A percentile compares a stretch with the other conserved stretches of the same genome.
These are phyloP conservation scores for Suillus subluteus DNA, from an alignment of 768 basidiomycete species.

Conservation along the genomic window DNA sequence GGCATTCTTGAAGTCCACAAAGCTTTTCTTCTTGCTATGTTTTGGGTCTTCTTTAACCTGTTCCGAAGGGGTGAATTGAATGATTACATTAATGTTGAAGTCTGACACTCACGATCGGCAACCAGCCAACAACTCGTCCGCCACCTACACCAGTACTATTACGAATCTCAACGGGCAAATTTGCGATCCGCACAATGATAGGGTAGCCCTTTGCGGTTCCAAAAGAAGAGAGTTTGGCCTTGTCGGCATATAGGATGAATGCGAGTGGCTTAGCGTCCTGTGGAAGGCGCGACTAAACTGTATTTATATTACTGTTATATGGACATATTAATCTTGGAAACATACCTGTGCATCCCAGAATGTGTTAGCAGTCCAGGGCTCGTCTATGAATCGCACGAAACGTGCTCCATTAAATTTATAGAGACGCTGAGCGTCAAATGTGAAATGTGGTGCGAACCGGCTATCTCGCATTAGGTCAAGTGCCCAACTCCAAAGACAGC, in stretches of 20 bases:
- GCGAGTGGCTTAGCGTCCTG: not conserved
- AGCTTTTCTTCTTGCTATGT: not conserved
- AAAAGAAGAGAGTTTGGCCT: not conserved
- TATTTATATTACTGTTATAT: not conserved
- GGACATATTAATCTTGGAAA: constrained; percentile 3
- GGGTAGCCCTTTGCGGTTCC: not conserved
- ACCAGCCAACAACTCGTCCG: not conserved
- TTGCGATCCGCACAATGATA: not conserved
- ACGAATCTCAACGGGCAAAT: not conserved
- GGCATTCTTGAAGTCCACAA: not conserved
- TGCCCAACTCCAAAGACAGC: not conserved
- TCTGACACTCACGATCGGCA: not conserved
- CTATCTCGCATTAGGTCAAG: not conserved
- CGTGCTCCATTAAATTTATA: no score
- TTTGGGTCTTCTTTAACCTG: not conserved
- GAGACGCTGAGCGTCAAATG: no score
- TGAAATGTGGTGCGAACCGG: not conserved
- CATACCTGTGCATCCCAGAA: constrained; percentile 43
- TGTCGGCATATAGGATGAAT: not conserved
- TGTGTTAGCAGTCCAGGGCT: constrained; percentile 41
- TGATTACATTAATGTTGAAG: not conserved
- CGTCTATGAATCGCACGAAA: no score
- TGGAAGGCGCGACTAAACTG: not conserved
- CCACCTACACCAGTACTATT: not conserved
- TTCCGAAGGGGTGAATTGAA: not conserved